Base-by-base conservation (phyloP, 179 eudicot genomes). In the Spinacia oleracea region DNA sequence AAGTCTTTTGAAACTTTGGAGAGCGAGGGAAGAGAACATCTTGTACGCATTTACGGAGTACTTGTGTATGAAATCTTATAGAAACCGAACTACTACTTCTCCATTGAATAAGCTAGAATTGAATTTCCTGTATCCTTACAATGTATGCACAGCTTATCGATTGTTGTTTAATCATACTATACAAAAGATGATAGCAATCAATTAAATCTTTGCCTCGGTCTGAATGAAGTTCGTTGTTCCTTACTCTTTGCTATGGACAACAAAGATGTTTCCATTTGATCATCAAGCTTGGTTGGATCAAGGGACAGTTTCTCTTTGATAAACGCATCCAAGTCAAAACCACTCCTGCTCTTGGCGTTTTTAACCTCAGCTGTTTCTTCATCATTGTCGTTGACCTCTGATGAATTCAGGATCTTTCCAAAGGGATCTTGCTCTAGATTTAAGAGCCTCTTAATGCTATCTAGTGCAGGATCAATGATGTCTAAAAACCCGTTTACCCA, bases 401-500 rank as follows among this genome's bases (percentile, higher is more conserved):
- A 42, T 34, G 87, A 73, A 64, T 79, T 84, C 7, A 43, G 79
- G 6, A 68, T 75, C 80, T 85, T 82, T 80, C 77, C 72, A 56
- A 75, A 68, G 4, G 88, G 62, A 55, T 84, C 86, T 65, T 85
- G 87, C 76, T 90, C 91, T 48, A 93, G 60, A 76, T 92, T 91
- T 59, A 96, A 62, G 67, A 96, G 83, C 77, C 88, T 84, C 87
- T 89, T 96, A 76, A 96, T 84, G 83, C 93, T 89, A 69, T 92
- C 92, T 3, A 96, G 86, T 58, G 99, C 99, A 6, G 99, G 99
- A 76, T 96, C 99, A 29, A 96, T 89, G 65, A 96, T 86, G 89
- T 93, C 96, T 55, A 93, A 56, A 85, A 96, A 86, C 67, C 97
- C 99, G 84, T 78, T 90, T 38, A 89, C 93, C 99, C 99, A 96